Percentiles rank a stretch among this genome's conserved stretches.
Evolutionary conservation across 2,329 filamentous ascomycete species (phyloP).

Genomic region (Lachnellula cervina): DNA sequence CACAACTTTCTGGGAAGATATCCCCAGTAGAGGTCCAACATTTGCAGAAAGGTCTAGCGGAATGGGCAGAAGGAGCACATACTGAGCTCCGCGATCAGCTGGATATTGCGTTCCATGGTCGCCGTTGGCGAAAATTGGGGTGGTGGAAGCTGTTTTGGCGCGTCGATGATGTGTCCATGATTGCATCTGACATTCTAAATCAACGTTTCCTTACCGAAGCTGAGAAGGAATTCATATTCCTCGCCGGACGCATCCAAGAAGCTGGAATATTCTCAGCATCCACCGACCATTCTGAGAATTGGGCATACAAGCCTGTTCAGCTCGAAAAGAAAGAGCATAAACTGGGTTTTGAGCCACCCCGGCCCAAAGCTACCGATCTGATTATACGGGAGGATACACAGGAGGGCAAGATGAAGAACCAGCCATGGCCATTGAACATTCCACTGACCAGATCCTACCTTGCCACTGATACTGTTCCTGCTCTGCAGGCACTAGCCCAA

Average conservation of each 20-base stretch:
- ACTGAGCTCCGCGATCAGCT: constrained; percentile 77
- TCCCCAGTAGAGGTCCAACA: constrained; percentile 35
- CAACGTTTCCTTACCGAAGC: constrained; percentile 72
- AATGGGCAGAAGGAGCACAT: constrained; percentile 78
- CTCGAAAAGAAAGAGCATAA: constrained; percentile 1
- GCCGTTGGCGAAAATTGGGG: constrained; percentile 70
- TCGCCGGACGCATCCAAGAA: constrained; percentile 71
- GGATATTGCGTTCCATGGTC: constrained; percentile 70
- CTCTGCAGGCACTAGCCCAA: constrained; percentile 68
- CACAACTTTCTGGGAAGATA: constrained; percentile 31
- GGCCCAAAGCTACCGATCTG: constrained; percentile 19
- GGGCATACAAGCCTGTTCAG: constrained; percentile 24
- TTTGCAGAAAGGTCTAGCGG: constrained; percentile 56
- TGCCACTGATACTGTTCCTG: constrained; percentile 60
- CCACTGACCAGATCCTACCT: constrained; percentile 63
- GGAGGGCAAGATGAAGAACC: constrained; percentile 9
- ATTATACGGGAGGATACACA: constrained; percentile 15
- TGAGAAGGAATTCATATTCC: constrained; percentile 76
- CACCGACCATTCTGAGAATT: constrained; percentile 10
- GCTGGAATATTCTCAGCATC: constrained; percentile 42
- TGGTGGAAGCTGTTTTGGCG: constrained; percentile 98
- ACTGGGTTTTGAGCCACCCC: constrained; percentile 14
- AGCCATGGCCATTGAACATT: constrained; percentile 69
- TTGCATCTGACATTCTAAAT: constrained; percentile 72
- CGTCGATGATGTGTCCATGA: constrained; percentile 84